Conservation (phyloP, 2,329 filamentous ascomycete genomes). For the Pseudogymnoascus destructans region DNA sequence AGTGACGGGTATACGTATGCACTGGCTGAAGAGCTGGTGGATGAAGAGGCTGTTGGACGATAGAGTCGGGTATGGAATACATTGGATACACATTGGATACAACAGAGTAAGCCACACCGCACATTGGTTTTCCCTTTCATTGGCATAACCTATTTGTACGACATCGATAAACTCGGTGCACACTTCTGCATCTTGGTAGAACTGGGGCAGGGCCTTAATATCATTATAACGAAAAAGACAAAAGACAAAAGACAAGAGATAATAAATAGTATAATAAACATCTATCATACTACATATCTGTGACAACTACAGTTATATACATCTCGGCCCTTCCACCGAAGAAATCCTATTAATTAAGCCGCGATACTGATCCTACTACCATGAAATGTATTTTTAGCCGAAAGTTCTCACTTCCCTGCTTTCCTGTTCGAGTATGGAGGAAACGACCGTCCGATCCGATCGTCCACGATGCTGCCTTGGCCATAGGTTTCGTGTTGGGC, state of each 20-base stretch:
- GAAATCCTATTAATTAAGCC: too few species aligned
- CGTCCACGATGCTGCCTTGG: too few species aligned
- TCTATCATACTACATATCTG: neutral
- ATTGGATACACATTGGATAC: neutral
- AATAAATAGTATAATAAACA: neutral
- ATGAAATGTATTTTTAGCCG: too few species aligned
- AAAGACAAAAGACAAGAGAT: neutral
- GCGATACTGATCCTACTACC: too few species aligned
- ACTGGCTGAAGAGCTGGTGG: neutral
- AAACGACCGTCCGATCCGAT: too few species aligned
- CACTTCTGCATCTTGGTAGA: neutral
- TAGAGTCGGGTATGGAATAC: neutral
- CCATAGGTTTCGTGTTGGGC: too few species aligned
- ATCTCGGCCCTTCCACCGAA: too few species aligned
- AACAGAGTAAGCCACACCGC: neutral
- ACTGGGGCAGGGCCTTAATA: neutral
- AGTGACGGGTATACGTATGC: neutral
- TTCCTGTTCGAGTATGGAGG: too few species aligned
- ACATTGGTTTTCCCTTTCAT: neutral
- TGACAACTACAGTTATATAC: too few species aligned
- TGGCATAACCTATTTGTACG: neutral
- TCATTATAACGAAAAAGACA: neutral
- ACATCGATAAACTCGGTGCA: neutral
- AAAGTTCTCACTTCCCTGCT: too few species aligned
- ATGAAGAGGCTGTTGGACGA: conserved; percentile 9